Conservation (phyloP, 2,329 filamentous ascomycete species). For the Colletotrichum coccodes region DNA sequence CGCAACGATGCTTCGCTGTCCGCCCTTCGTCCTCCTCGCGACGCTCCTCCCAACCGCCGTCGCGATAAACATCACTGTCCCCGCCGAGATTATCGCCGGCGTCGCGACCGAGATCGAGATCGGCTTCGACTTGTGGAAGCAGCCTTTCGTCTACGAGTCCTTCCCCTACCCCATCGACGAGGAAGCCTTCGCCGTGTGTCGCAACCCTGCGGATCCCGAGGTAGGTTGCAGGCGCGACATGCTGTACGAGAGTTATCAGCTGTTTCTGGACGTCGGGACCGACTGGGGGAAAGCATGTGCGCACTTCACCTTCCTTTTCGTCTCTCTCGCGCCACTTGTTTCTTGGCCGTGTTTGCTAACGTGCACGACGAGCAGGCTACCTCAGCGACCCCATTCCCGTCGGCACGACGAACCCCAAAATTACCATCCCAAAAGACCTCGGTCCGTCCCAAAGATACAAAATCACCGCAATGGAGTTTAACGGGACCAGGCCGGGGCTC, state of each 20-base stretch:
- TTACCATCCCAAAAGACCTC: slow-evolving; percentile 1
- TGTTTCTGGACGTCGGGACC: slow-evolving; percentile 2
- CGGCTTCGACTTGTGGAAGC: slow-evolving; percentile 19
- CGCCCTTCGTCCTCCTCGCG: not conserved
- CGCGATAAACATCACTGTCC: slow-evolving; percentile 10
- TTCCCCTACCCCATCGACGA: not conserved
- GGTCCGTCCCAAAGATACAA: not conserved
- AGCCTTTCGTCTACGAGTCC: slow-evolving; percentile 20
- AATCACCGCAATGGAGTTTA: not conserved
- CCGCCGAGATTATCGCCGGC: not conserved
- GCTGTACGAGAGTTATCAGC: slow-evolving; percentile 19
- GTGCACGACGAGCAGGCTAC: not conserved
- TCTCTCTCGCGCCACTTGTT: not conserved
- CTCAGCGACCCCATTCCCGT: slow-evolving; percentile 6
- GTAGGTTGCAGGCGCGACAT: slow-evolving; percentile 6
- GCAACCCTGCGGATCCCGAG: slow-evolving; percentile 2
- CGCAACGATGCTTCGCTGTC: not conserved
- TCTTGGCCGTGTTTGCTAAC: not conserved
- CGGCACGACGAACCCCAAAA: slow-evolving; percentile 3
- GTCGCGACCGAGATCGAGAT: slow-evolving; percentile 20
- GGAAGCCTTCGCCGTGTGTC: slow-evolving; percentile 6
- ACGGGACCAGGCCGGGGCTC: not conserved
- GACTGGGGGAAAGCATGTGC: slow-evolving; percentile 11
- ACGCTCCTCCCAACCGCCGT: not conserved
- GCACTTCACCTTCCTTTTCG: not conserved